phyloP scores from a whole-genome alignment of 139 green algal species.

The Chlamydomonas sphaeroides region DNA sequence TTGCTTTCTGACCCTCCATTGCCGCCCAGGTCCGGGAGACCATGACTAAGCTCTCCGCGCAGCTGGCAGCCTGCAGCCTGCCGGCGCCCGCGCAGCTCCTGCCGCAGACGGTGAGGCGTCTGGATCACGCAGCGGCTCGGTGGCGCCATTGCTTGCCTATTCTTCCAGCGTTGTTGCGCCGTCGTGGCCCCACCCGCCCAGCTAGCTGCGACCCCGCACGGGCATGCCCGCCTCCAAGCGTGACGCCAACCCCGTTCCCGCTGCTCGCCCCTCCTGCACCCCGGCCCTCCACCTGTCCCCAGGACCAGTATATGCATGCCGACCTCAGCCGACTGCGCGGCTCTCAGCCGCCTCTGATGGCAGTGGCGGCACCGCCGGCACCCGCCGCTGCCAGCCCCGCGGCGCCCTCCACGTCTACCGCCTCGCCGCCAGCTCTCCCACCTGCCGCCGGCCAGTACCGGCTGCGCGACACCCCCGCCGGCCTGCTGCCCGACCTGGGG shows the following conservation, averaged over 20 bases:
- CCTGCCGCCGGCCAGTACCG: background rate
- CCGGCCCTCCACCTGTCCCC: background rate
- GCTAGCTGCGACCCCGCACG: no score
- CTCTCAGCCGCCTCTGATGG: no score
- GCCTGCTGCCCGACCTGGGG: no score
- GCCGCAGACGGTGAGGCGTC: slow-evolving; percentile 3
- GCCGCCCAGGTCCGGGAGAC: slow-evolving; percentile 34
- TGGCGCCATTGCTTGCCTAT: background rate
- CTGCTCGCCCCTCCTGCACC: background rate
- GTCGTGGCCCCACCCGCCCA: background rate
- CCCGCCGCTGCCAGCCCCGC: background rate
- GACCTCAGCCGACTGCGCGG: slow-evolving; percentile 11
- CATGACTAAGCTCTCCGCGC: background rate
- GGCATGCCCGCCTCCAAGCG: no score
- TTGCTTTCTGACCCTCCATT: background rate
- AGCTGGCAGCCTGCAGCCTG: background rate
- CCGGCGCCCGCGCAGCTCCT: background rate
- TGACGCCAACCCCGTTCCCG: background rate
- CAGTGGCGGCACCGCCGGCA: background rate
- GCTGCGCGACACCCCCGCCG: no score
- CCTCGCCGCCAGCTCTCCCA: background rate
- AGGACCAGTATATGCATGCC: slow-evolving; percentile 38
- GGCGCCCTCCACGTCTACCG: background rate
- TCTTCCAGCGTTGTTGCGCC: background rate
- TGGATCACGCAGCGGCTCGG: no score